Percentiles rank a stretch among this genome's conserved stretches.
phyloP scores from a whole-genome alignment of 192 early-diverging fungal genomes.

The Backusella tarrabulga region DNA sequence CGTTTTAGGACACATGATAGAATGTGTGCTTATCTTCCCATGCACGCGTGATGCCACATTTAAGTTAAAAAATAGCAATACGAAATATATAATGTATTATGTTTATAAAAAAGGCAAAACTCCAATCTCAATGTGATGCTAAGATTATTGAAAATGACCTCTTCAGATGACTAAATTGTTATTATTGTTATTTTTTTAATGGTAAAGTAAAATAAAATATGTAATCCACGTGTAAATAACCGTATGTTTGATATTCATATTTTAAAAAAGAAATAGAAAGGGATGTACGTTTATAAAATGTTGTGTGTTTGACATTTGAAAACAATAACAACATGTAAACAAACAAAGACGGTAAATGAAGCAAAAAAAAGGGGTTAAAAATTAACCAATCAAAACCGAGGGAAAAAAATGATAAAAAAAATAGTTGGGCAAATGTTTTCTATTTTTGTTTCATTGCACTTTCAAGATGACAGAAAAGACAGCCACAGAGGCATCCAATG shows the following conservation, averaged over 20 bases:
- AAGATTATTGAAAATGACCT: not conserved
- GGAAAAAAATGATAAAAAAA: not conserved
- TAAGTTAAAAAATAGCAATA: not conserved
- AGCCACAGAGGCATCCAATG: constrained; percentile 38
- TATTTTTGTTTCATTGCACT: not conserved
- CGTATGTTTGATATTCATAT: not conserved
- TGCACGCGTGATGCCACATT: constrained; percentile 6
- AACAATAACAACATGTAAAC: not conserved
- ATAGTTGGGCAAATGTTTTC: not conserved
- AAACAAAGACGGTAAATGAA: not conserved
- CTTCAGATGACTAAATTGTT: constrained; percentile 4
- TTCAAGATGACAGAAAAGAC: constrained; percentile 6
- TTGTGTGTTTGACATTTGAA: not conserved
- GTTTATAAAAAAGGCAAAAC: not conserved
- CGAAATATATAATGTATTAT: not conserved
- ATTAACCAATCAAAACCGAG: not conserved
- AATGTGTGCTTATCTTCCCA: constrained; percentile 5
- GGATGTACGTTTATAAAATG: not conserved
- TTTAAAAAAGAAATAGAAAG: not conserved
- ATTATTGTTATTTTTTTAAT: not conserved
- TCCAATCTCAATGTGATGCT: not conserved
- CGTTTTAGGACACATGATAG: not conserved
- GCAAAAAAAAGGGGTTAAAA: not conserved
- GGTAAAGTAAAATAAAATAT: not conserved
- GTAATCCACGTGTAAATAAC: not conserved